These are phyloP conservation scores for Irpex rosettiformis DNA, from an alignment of 1,284 basidiomycete genomes.

Conservation along the genomic window DNA sequence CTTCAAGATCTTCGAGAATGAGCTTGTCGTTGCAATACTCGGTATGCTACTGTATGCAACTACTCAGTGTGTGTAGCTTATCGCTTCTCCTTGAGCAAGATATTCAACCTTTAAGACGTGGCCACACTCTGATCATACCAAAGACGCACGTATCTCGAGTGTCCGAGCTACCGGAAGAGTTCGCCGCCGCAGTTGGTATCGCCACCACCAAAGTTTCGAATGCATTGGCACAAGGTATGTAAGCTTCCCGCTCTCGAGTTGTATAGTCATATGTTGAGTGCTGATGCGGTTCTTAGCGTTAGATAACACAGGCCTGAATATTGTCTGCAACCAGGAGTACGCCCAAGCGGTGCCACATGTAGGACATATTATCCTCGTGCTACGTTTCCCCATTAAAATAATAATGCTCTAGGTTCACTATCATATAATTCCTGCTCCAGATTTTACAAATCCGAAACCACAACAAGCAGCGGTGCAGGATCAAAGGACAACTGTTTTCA, in stretches of 20 bases:
- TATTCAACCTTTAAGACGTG: slow-evolving; percentile 65
- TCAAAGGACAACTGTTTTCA: slow-evolving; percentile 30
- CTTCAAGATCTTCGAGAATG: slow-evolving; percentile 58
- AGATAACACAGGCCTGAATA: slow-evolving; percentile 63
- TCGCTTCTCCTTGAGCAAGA: too few relatives aligned
- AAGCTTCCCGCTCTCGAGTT: background rate
- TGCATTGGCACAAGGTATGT: slow-evolving; percentile 56
- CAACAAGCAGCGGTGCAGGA: slow-evolving; percentile 8
- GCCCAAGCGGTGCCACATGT: slow-evolving; percentile 81
- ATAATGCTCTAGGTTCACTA: slow-evolving; percentile 61
- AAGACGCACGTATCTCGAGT: slow-evolving; percentile 58
- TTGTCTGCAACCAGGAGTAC: slow-evolving; percentile 80
- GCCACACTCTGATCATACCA: slow-evolving; percentile 68
- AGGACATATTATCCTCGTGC: slow-evolving; percentile 21
- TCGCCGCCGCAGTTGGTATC: slow-evolving; percentile 55
- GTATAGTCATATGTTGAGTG: background rate
- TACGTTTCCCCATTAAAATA: background rate
- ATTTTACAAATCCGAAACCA: slow-evolving; percentile 27
- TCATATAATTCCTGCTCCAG: slow-evolving; percentile 75
- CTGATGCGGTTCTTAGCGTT: slow-evolving; percentile 38
- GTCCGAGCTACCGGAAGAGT: slow-evolving; percentile 62
- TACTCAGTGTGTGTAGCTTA: too few relatives aligned
- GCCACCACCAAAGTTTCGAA: slow-evolving; percentile 58
- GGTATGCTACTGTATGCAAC: slow-evolving; percentile 40
- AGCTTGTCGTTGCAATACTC: slow-evolving; percentile 65